Percentiles rank a stretch among this genome's conserved stretches.
These are phyloP conservation scores for Sporothrix curviconia DNA, from an alignment of 2,329 filamentous ascomycete genomes.

Conservation along the genomic window DNA sequence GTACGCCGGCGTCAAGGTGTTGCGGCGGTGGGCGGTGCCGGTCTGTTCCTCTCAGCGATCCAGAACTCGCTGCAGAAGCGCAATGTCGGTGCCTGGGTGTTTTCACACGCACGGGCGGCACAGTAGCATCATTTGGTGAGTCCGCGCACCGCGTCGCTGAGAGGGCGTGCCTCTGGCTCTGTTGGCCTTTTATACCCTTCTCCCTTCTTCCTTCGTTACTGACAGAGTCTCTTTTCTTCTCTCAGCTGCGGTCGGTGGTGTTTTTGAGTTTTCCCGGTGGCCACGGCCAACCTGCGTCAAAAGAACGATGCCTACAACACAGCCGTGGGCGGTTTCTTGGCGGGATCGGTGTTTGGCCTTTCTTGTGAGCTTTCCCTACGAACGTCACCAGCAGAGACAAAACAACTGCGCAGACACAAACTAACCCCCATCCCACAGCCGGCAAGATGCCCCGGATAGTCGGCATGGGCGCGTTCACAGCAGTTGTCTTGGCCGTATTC, in stretches of 20 bases:
- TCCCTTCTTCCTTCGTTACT: too few species aligned
- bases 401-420: too few species aligned
- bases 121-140: conserved; percentile 60
- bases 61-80: conserved; percentile 80
- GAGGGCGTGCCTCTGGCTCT: too few species aligned
- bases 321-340: conserved; percentile 68
- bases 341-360: conserved; percentile 66
- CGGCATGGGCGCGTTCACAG: conserved; percentile 55
- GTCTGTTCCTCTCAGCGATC: conserved; percentile 50
- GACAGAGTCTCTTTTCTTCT: conserved; percentile 12
- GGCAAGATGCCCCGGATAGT: conserved; percentile 64
- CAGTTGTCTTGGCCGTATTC: conserved; percentile 54
- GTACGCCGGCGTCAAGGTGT: conserved; percentile 46
- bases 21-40: conserved; percentile 50
- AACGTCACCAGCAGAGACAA: too few species aligned
- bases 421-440: conserved; percentile 31
- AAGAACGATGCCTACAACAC: conserved; percentile 75
- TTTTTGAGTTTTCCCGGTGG: conserved; percentile 72
- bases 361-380: conserved; percentile 50
- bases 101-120: conserved; percentile 70
- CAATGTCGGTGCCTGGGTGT: conserved; percentile 75
- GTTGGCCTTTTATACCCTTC: too few species aligned
- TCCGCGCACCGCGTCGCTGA: too few species aligned
- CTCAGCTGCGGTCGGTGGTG: conserved; percentile 63
- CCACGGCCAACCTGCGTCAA: conserved; percentile 76